Base-by-base conservation (phyloP, 2,329 filamentous ascomycete genomes). In the Colletotrichum tamarilloi region DNA sequence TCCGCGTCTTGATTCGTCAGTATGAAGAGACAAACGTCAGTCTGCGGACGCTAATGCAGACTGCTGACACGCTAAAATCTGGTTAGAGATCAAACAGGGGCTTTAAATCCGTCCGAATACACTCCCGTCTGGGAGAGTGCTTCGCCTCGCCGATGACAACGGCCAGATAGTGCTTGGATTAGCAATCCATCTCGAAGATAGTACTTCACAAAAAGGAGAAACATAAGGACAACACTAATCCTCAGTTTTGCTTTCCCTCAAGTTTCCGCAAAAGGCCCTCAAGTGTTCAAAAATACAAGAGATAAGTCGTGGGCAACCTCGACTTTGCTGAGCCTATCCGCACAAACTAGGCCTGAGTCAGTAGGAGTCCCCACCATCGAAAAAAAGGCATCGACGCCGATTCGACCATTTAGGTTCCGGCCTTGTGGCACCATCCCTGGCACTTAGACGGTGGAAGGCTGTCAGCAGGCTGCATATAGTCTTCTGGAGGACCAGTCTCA, bases 31-130 rank as follows among this genome's bases (percentile, higher is more conserved):
- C 14, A n/a, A 42, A 56, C 16, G 24, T 42, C 19, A 42, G n/a
- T n/a, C n/a, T 46, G n/a, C 38, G 53, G 65, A 69, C 69, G 65
- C 69, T 72, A 69, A 72, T 68, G 69, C 69, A 72, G 30, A 24
- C 65, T 72, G 69, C 69, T 72, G 69, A 72, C 69, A 19, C 65
- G 58, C 49, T 63, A 64, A 64, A 72, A 24, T 28, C n/a, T 58
- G 28, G 19, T 6, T 42, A 5, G 14, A 22, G 8, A 42, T 46
- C 16, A 16, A 24, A 24, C 14, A 38, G 26, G 52, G 28, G 53
- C 22, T 35, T 64, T 63, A 68, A 59, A 68, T 62, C 56, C 69
- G 49, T 26, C 52, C 30, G 8, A 22, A 46, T 38, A 42, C 53
- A 24, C 24, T 52, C 11, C 19, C 12, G 35, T n/a, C 46, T 59